phyloP scores from a whole-genome alignment of 768 basidiomycete species.

The Hortiboletus campestris region DNA sequence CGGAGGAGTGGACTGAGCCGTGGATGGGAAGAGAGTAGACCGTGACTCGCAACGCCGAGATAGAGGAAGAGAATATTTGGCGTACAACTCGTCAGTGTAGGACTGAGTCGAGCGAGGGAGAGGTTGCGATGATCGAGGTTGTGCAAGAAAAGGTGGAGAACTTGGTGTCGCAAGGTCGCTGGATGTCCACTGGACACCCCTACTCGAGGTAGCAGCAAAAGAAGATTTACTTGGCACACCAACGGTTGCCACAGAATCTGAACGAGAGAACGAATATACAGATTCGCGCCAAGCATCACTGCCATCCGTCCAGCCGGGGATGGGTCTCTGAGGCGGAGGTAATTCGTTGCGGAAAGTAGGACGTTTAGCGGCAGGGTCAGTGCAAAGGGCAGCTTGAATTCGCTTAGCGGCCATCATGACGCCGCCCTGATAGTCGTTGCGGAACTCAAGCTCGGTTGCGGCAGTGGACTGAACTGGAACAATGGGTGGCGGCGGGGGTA shows the following conservation, averaged over 20 bases:
- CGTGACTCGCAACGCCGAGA: slow-evolving; percentile 55
- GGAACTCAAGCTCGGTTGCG: slow-evolving; percentile 28
- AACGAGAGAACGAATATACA: slow-evolving; percentile 54
- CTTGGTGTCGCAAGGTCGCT: slow-evolving; percentile 25
- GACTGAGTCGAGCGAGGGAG: slow-evolving; percentile 30
- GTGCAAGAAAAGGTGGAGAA: slow-evolving; percentile 26
- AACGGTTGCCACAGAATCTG: slow-evolving; percentile 33
- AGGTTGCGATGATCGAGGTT: slow-evolving; percentile 23
- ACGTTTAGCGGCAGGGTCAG: slow-evolving; percentile 40
- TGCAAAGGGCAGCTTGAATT: slow-evolving; percentile 47
- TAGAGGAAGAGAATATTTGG: slow-evolving; percentile 56
- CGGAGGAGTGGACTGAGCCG: slow-evolving; percentile 37
- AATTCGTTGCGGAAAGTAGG: slow-evolving; percentile 28
- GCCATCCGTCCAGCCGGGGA: slow-evolving; percentile 72
- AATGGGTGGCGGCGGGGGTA: slow-evolving; percentile 52
- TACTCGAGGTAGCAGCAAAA: slow-evolving; percentile 51
- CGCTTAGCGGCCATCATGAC: slow-evolving; percentile 69
- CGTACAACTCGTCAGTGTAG: slow-evolving; percentile 47
- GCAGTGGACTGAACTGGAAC: slow-evolving; percentile 21
- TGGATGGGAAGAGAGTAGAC: slow-evolving; percentile 37
- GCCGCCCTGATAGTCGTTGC: slow-evolving; percentile 52
- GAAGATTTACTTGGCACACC: slow-evolving; percentile 35
- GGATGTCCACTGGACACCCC: slow-evolving; percentile 49
- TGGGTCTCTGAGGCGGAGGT: slow-evolving; percentile 39
- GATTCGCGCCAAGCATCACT: slow-evolving; percentile 64